A percentile compares a stretch with the other conserved stretches of the same genome.
Conservation (phyloP, 345 rosid genomes). For the Gossypium anomalum region DNA sequence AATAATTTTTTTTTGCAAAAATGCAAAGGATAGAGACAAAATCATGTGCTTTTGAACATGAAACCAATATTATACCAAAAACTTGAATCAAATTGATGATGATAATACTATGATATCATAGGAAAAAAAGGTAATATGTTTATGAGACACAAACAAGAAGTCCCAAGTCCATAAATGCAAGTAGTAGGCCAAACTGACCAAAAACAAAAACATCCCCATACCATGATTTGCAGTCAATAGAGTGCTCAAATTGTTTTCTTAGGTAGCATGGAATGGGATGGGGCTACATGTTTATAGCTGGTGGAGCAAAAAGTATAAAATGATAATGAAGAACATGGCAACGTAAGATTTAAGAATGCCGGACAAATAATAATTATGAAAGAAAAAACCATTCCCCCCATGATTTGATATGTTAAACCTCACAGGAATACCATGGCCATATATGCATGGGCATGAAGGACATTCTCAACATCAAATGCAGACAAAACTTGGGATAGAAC, state of each 20-base stretch:
- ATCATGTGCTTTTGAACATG: not conserved
- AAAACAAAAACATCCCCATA: not conserved
- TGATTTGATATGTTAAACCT: not conserved
- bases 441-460: not conserved
- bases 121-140: not conserved
- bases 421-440: not conserved
- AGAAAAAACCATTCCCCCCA: not conserved
- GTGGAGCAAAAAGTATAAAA: not conserved
- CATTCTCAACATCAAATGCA: not conserved
- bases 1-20: too few species aligned
- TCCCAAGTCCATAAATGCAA: not conserved
- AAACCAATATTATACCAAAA: not conserved
- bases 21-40: too few species aligned
- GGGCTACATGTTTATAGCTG: constrained; percentile 8
- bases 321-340: constrained; percentile 2
- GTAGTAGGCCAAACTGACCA: not conserved
- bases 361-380: not conserved
- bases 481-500: constrained; percentile 6
- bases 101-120: not conserved
- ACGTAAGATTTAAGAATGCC: not conserved
- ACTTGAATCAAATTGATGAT: too few species aligned
- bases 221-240: not conserved
- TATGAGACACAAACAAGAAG: not conserved
- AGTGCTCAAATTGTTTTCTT: not conserved
- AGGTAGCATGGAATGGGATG: not conserved